Evolutionary conservation across 164 flowering plant genomes (phyloP).

Genomic region (Macadamia integrifolia): DNA sequence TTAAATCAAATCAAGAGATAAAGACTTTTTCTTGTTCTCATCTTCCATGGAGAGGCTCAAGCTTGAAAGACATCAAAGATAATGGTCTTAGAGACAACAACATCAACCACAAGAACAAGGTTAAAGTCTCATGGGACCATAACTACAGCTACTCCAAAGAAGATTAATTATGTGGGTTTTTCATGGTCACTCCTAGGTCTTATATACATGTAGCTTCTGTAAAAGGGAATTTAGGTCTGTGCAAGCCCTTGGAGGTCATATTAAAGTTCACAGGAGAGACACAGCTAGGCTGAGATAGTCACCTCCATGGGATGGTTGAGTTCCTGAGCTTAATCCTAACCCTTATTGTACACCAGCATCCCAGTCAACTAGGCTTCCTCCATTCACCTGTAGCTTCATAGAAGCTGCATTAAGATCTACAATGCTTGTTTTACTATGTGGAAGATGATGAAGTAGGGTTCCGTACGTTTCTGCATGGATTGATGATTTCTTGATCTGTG

Average conservation of each 20-base stretch:
- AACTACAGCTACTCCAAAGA: background rate
- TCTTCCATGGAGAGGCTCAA: slow-evolving; percentile 10
- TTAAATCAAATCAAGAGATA: no score
- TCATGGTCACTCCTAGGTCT: slow-evolving; percentile 71
- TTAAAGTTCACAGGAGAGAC: slow-evolving; percentile 80
- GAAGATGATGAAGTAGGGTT: background rate
- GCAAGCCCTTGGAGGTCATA: slow-evolving; percentile 78
- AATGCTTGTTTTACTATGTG: background rate
- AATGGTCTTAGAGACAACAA: background rate
- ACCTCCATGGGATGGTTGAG: slow-evolving; percentile 27
- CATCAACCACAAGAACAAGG: background rate
- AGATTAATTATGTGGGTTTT: slow-evolving; percentile 26
- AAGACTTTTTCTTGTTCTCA: background rate
- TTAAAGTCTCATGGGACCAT: slow-evolving; percentile 3
- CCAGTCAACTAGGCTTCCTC: slow-evolving; percentile 11
- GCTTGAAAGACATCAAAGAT: background rate
- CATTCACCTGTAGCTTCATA: background rate
- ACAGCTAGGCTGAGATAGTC: slow-evolving; percentile 55
- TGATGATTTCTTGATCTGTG: background rate
- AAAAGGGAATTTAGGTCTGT: slow-evolving; percentile 72
- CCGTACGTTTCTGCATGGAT: background rate
- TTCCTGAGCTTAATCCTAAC: slow-evolving; percentile 22
- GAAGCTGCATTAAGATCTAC: background rate
- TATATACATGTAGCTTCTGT: slow-evolving; percentile 65
- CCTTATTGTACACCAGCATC: slow-evolving; percentile 1